A percentile compares a stretch with the other conserved stretches of the same genome.
Conservation (phyloP, 2,329 filamentous ascomycete species). For the Ustulina deusta region DNA sequence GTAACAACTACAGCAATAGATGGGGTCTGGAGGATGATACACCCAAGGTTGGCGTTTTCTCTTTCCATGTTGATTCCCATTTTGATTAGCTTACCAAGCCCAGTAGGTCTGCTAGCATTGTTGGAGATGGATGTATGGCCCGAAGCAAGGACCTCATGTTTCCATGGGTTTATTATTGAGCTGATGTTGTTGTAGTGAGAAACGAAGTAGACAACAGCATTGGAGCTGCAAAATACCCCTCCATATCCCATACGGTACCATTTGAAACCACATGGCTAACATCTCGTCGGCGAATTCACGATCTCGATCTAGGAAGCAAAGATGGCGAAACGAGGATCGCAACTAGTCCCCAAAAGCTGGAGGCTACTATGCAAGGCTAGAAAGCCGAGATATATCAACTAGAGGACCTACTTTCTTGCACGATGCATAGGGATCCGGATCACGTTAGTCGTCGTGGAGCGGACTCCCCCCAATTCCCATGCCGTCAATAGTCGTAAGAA, state of each 20-base stretch:
- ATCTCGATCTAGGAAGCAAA: slow-evolving; percentile 52
- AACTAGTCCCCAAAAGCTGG: slow-evolving; percentile 46
- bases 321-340: slow-evolving; percentile 49
- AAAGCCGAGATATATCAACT: slow-evolving; percentile 49
- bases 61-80: neutral
- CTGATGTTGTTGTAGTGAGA: neutral
- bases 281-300: slow-evolving; percentile 49
- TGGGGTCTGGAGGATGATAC: neutral
- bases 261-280: slow-evolving; percentile 13
- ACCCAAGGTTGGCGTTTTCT: neutral
- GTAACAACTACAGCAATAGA: neutral
- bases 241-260: neutral
- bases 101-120: neutral
- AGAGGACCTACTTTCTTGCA: slow-evolving; percentile 46
- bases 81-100: neutral
- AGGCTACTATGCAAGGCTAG: slow-evolving; percentile 45
- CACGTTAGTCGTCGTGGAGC: slow-evolving; percentile 33
- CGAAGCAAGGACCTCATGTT: neutral
- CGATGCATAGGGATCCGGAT: slow-evolving; percentile 41
- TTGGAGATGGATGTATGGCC: neutral
- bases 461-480: slow-evolving; percentile 20
- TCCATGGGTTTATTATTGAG: neutral
- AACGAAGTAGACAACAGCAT: neutral
- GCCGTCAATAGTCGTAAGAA: slow-evolving; percentile 26
- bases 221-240: neutral